phyloP scores from a whole-genome alignment of 805 yeast genomes.

The Schizosaccharomyces octosporus region DNA sequence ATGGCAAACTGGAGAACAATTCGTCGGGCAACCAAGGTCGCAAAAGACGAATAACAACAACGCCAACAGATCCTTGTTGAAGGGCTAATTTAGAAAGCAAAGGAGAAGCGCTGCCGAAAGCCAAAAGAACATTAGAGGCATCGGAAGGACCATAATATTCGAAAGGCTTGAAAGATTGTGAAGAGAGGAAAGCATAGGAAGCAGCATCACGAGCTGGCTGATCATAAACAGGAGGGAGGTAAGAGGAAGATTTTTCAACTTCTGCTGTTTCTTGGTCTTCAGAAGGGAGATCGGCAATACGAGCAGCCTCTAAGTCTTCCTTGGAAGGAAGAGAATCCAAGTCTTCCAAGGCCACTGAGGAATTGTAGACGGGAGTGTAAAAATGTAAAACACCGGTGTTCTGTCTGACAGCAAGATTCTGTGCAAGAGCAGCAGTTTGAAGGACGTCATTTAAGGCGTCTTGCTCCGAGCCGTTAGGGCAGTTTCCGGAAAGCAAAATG shows the following conservation, averaged over 20 bases:
- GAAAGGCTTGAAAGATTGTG: slow-evolving; percentile 15
- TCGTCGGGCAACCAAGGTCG: slow-evolving; percentile 44
- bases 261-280: not conserved
- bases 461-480: not conserved
- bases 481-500: slow-evolving; percentile 32
- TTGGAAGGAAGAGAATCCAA: not conserved
- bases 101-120: slow-evolving; percentile 34
- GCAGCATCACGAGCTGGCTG: not conserved
- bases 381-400: slow-evolving; percentile 49
- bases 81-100: slow-evolving; percentile 14
- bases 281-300: not conserved
- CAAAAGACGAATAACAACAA: slow-evolving; percentile 37
- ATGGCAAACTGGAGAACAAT: slow-evolving; percentile 28
- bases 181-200: not conserved
- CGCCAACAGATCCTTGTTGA: slow-evolving; percentile 15
- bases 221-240: not conserved
- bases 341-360: slow-evolving; percentile 6
- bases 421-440: slow-evolving; percentile 32
- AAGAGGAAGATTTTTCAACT: not conserved
- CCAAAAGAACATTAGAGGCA: slow-evolving; percentile 29
- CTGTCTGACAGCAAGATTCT: slow-evolving; percentile 26
- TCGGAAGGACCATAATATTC: slow-evolving; percentile 19
- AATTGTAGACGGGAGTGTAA: slow-evolving; percentile 14
- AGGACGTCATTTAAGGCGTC: slow-evolving; percentile 28
- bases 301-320: not conserved